Evolutionary conservation across 2,329 filamentous ascomycete species (phyloP).

Genomic region (Cordyceps javanica): DNA sequence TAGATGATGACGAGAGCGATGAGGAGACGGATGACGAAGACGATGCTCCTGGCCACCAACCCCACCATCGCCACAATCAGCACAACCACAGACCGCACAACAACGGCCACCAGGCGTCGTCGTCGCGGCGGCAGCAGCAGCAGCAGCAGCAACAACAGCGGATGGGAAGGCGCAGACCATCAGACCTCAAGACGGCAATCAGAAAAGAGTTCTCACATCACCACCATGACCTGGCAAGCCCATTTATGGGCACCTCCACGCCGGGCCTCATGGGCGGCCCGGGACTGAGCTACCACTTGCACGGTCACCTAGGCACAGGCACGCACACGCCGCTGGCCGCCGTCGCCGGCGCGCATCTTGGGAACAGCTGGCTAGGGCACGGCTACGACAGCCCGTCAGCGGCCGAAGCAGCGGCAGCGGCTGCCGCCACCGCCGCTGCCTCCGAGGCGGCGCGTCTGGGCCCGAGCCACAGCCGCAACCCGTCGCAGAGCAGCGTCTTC

Average conservation of each 20-base stretch:
- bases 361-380: constrained; percentile 30
- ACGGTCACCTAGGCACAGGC: constrained; percentile 70
- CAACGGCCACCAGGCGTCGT: not conserved
- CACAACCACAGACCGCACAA: not conserved
- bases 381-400: not conserved
- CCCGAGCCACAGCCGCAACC: constrained; percentile 36
- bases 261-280: constrained; percentile 64
- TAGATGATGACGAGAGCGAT: constrained; percentile 45
- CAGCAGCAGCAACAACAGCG: constrained; percentile 18
- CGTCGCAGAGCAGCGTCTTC: constrained; percentile 41
- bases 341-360: constrained; percentile 59
- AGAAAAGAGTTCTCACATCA: constrained; percentile 26
- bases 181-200: constrained; percentile 27
- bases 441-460: constrained; percentile 12
- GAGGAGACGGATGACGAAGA: constrained; percentile 18
- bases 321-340: constrained; percentile 74
- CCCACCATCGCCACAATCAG: constrained; percentile 23
- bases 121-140: no score
- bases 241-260: constrained; percentile 54
- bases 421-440: not conserved
- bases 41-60: constrained; percentile 9
- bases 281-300: constrained; percentile 80
- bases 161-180: constrained; percentile 15
- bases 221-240: constrained; percentile 42
- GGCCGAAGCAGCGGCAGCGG: not conserved